These are phyloP conservation scores for Penicillium egyptiacum DNA, from an alignment of 495 filamentous ascomycete species.

Conservation along the genomic window DNA sequence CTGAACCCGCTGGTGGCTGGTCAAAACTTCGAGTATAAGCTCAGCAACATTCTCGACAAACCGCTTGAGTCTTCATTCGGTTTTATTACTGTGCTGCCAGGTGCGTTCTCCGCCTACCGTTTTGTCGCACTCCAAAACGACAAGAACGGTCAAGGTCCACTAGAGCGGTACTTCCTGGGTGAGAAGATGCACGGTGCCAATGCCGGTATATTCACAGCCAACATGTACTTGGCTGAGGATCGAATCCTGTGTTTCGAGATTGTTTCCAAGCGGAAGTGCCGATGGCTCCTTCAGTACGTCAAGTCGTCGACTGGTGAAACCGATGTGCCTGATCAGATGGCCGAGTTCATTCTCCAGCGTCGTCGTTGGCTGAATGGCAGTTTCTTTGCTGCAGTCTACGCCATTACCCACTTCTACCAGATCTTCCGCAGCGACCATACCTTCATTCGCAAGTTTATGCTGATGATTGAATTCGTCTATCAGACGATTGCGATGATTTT, in stretches of 20 bases:
- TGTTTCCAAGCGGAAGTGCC: constrained; percentile 92
- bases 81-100: constrained; percentile 94
- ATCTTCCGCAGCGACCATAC: constrained; percentile 92
- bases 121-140: constrained; percentile 95
- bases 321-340: constrained; percentile 93
- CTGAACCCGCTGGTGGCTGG: constrained; percentile 93
- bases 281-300: constrained; percentile 97
- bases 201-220: constrained; percentile 96
- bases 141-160: constrained; percentile 83
- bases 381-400: constrained; percentile 98
- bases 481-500: constrained; percentile 97
- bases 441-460: constrained; percentile 80
- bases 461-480: constrained; percentile 90
- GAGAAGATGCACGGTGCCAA: constrained; percentile 97
- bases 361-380: constrained; percentile 97
- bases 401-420: constrained; percentile 89
- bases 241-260: constrained; percentile 99
- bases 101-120: constrained; percentile 97
- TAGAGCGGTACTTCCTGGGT: constrained; percentile 96
- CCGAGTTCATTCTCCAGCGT: constrained; percentile 93
- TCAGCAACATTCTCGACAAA: constrained; percentile 99
- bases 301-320: constrained; percentile 96
- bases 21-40: constrained; percentile 99
- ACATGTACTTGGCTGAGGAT: constrained; percentile 99
- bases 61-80: constrained; percentile 96